These are phyloP conservation scores for Chlorella sp. DNA, from an alignment of 139 green algal genomes.

Conservation along the genomic window DNA sequence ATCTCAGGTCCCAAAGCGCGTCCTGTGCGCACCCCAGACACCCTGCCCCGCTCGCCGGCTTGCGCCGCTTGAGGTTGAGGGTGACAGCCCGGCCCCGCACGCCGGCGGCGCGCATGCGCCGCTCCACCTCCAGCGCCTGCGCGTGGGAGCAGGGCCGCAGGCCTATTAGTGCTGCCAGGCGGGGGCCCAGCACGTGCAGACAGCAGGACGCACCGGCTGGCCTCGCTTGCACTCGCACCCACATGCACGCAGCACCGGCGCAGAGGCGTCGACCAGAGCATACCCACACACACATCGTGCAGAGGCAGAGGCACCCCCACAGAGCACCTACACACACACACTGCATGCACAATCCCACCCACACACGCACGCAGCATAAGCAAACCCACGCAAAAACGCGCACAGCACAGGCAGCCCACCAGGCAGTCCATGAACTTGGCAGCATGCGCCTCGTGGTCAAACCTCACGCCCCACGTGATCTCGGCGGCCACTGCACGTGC, in stretches of 20 bases:
- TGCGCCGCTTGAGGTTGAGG: slow-evolving; percentile 85
- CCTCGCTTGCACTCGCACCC: no score
- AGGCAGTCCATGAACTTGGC: not conserved
- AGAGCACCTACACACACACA: no score
- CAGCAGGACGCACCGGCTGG: no score
- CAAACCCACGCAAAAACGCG: no score
- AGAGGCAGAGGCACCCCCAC: slow-evolving; percentile 37
- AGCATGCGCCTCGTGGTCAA: not conserved
- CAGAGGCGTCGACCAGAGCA: not conserved
- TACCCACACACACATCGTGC: slow-evolving; percentile 41
- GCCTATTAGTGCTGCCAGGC: not conserved
- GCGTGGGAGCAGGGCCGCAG: not conserved
- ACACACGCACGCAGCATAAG: no score
- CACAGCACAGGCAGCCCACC: no score
- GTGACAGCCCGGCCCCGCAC: slow-evolving; percentile 67
- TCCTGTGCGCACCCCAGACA: not conserved
- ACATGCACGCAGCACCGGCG: not conserved
- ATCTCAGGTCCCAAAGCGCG: not conserved
- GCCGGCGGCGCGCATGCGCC: slow-evolving; percentile 34
- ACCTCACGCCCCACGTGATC: slow-evolving; percentile 24
- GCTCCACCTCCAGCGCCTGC: slow-evolving; percentile 43
- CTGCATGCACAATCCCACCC: no score
- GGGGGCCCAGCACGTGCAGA: not conserved
- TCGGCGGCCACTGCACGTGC: no score
- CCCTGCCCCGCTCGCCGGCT: slow-evolving; percentile 26